Base-by-base conservation (phyloP, 129 eudicot species). In the Gnaphalium uliginosum region DNA sequence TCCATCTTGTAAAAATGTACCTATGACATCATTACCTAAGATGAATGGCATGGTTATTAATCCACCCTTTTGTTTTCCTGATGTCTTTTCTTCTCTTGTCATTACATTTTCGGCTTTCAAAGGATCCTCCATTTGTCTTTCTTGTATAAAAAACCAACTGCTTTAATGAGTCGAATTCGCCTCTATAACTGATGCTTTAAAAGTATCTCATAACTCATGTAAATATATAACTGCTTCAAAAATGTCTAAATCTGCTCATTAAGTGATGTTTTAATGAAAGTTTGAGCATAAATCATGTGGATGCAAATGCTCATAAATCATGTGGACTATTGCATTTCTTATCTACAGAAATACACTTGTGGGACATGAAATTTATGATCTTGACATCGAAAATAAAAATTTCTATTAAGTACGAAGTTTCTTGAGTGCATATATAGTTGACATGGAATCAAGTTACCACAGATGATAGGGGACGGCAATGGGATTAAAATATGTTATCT, bases 21-120 rank as follows among this genome's bases (percentile, higher is more conserved):
- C n/a, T n/a, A n/a, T 46, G 53, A 46, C n/a, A 10, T 53, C 29
- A 71, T 70, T 4, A 39, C 97, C 97, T 83, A 92, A 80, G 86
- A 92, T 92, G 79, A 92, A 92, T 73, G 97, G 97, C 87, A 92
- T 81, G 59, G 97, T 92, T 41, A 79, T 76, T 60, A 89, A 54
- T 29, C 97, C 97, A 51, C 97, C 97, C 85, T 85, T 87, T 46
- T 41, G 41, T 22, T 46, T 71, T 73, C 72, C 67, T 54, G 88
- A 15, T 21, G 70, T 35, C 22, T 57, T 57, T 41, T 57, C 53
- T 33, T 80, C 39, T n/a, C n/a, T n/a, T 73, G 58, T 68, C 63
- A 70, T 60, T 60, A 8, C 54, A 78, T 29, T 15, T 66, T 73
- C 74, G 39, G 66, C 79, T 56, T 53, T 27, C 48, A 24, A 58